Conservation (phyloP, 2,329 filamentous ascomycete genomes). For the Colletotrichum sansevieriae region DNA sequence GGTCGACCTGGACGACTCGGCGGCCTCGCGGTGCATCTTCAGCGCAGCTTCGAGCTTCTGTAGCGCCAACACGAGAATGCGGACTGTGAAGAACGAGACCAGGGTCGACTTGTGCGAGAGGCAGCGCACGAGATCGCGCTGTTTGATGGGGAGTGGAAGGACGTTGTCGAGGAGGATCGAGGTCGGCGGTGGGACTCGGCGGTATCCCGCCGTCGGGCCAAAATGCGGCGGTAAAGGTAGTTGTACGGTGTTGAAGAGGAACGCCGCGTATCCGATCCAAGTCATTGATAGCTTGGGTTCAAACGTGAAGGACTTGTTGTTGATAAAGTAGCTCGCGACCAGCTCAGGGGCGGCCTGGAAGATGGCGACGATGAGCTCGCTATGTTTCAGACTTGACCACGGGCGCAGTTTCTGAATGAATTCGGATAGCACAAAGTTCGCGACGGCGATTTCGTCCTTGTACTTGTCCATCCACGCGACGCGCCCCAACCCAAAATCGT, state of each 20-base stretch:
- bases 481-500: conserved; percentile 76
- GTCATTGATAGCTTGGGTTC: conserved; percentile 93
- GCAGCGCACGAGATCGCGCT: conserved; percentile 84
- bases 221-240: conserved; percentile 80
- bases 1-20: conserved; percentile 54
- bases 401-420: conserved; percentile 85
- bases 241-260: conserved; percentile 85
- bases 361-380: conserved; percentile 83
- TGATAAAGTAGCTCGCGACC: conserved; percentile 87
- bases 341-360: conserved; percentile 88
- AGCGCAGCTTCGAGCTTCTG: conserved; percentile 79
- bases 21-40: conserved; percentile 68
- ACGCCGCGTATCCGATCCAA: conserved; percentile 94
- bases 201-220: conserved; percentile 74
- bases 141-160: conserved; percentile 83
- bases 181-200: conserved; percentile 80
- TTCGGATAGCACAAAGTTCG: conserved; percentile 83
- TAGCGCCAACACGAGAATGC: conserved; percentile 82
- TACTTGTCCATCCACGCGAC: conserved; percentile 79
- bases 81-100: conserved; percentile 85
- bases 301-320: conserved; percentile 83
- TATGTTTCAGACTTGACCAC: conserved; percentile 84
- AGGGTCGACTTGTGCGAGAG: conserved; percentile 83
- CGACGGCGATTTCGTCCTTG: conserved; percentile 75
- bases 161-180: conserved; percentile 87